phyloP scores from a whole-genome alignment of 2,329 filamentous ascomycete genomes.

The Metarhizium brunneum region DNA sequence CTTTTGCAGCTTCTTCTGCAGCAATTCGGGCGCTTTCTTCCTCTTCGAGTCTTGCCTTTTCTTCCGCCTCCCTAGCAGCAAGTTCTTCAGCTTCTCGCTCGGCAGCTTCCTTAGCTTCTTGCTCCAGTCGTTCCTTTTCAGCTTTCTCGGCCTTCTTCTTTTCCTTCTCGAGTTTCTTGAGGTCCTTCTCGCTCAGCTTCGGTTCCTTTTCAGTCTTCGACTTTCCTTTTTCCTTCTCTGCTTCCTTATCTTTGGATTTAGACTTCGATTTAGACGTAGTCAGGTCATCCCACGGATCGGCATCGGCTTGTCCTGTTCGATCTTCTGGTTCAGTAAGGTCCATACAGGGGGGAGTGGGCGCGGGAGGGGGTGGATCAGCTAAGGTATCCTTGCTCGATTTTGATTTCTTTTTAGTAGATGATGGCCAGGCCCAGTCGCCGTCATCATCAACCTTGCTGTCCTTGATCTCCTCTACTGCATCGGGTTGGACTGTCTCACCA shows the following conservation, averaged over 20 bases:
- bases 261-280: slow-evolving; percentile 23
- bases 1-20: slow-evolving; percentile 13
- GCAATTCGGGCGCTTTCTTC: slow-evolving; percentile 15
- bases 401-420: slow-evolving; percentile 34
- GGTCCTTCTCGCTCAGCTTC: slow-evolving; percentile 40
- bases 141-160: slow-evolving; percentile 35
- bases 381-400: slow-evolving; percentile 29
- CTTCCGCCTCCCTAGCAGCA: slow-evolving; percentile 17
- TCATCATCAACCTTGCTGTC: slow-evolving; percentile 33
- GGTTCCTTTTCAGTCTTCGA: slow-evolving; percentile 28
- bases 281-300: slow-evolving; percentile 25
- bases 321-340: slow-evolving; percentile 32
- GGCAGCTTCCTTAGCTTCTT: slow-evolving; percentile 16
- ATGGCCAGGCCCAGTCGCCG: slow-evolving; percentile 32
- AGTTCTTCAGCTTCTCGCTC: slow-evolving; percentile 22
- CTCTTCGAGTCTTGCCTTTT: slow-evolving; percentile 18
- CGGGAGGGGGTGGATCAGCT: slow-evolving; percentile 34
- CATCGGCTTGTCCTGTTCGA: slow-evolving; percentile 25
- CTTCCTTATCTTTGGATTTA: slow-evolving; percentile 31
- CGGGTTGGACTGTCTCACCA: slow-evolving; percentile 36
- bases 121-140: slow-evolving; percentile 22
- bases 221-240: slow-evolving; percentile 22
- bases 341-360: slow-evolving; percentile 37
- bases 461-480: slow-evolving; percentile 34
- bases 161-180: slow-evolving; percentile 41